phyloP scores from a whole-genome alignment of 305 asterid genomes.

The Fraxinus dipetala region DNA sequence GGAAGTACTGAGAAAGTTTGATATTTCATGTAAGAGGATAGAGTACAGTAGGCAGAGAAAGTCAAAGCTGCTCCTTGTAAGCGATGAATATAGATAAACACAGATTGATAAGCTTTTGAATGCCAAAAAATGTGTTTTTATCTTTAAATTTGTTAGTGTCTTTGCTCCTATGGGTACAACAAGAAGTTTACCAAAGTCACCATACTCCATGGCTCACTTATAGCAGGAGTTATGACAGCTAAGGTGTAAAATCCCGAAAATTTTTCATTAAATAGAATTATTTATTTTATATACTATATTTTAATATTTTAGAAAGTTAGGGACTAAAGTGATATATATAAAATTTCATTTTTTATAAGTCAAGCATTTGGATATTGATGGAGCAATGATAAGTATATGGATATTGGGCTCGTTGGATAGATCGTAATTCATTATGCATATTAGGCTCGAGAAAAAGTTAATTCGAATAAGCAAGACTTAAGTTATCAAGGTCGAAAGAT shows the following conservation, averaged over 20 bases:
- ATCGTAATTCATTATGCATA: too few relatives aligned
- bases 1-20: slow-evolving; percentile 12
- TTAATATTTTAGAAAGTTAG: too few relatives aligned
- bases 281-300: too few relatives aligned
- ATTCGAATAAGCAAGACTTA: too few relatives aligned
- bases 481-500: too few relatives aligned
- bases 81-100: not conserved
- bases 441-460: too few relatives aligned
- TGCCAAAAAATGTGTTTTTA: not conserved
- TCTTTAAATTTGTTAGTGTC: not conserved
- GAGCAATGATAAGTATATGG: too few relatives aligned
- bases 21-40: not conserved
- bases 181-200: not conserved
- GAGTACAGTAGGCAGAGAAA: not conserved
- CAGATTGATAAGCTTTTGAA: not conserved
- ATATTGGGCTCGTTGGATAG: too few relatives aligned
- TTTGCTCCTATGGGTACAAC: not conserved
- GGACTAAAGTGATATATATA: too few relatives aligned
- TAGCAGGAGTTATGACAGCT: not conserved
- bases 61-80: not conserved
- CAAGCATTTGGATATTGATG: too few relatives aligned
- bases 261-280: too few relatives aligned
- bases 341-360: too few relatives aligned
- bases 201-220: not conserved
- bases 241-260: not conserved